Base-by-base conservation (phyloP, 2,329 filamentous ascomycete species). In the Colletotrichum filicis region DNA sequence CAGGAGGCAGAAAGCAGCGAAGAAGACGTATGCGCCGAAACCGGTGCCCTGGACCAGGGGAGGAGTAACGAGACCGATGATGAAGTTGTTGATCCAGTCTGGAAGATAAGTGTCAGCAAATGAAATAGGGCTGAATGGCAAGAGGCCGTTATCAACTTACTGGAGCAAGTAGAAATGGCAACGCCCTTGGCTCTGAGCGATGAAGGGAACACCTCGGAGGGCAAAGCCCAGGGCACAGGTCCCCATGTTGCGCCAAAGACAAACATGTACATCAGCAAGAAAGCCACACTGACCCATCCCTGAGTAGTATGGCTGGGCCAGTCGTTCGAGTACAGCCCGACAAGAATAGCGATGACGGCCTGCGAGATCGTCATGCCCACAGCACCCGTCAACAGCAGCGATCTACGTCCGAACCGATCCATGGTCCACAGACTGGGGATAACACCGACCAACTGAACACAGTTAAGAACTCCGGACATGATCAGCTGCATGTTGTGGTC, bases 221-320 rank as follows among this genome's bases (percentile, higher is more conserved):
- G 80, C 61, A 84, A 83, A 0, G 81, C 77, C 81, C 81, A 82
- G 0, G 79, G 79, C 19, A 88, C 85, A 61, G 86, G 85, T 19
- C 86, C 88, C 87, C 89, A 92, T 0, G 86, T 87, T 0, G 85
- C 87, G 2, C 90, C 90, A 73, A 92, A 93, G 2, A 83, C 80
- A 52, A 90, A 78, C 85, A 92, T 91, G 78, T 90, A 73, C 3
- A 73, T 30, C 24, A 73, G 28, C 26, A 73, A 22, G 59, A 73
- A 73, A 28, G 87, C 86, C 0, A 90, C 87, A 1, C 87, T 87
- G 5, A 84, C 87, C 89, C 89, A 91, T 4, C 88, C 88, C 0
- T 86, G 87, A 1, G 81, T 84, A 3, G 77, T 76, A 75, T 90
- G 85, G 1, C 80, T 75, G 1, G 79, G 77, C 84, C 88, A 91